Evolutionary conservation across 2,329 filamentous ascomycete species (phyloP).

Genomic region (Ascochyta clinopodiicola): DNA sequence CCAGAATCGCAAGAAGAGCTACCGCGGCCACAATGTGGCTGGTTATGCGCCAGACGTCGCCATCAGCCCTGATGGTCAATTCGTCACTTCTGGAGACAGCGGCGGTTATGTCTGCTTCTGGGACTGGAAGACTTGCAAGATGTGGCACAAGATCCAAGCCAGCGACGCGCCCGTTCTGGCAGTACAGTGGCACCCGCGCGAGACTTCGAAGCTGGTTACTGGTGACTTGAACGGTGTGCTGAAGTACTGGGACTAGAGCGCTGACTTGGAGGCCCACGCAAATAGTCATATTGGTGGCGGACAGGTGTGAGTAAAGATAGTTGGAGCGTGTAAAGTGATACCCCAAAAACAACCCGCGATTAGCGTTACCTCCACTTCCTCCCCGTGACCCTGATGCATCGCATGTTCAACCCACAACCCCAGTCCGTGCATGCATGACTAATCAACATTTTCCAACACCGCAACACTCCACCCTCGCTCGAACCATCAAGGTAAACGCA

Average conservation of each 20-base stretch:
- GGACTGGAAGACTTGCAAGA: slow-evolving; percentile 99
- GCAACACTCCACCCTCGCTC: slow-evolving; percentile 2
- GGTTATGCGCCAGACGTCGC: slow-evolving; percentile 91
- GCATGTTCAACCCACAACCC: neutral
- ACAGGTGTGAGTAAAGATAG: neutral
- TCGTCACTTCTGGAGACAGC: slow-evolving; percentile 84
- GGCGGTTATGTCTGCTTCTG: slow-evolving; percentile 93
- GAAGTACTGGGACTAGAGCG: slow-evolving; percentile 83
- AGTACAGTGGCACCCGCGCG: slow-evolving; percentile 95
- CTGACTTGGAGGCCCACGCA: too few relatives aligned
- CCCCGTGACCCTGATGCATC: neutral
- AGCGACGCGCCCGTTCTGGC: slow-evolving; percentile 83
- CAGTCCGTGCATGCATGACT: slow-evolving; percentile 3
- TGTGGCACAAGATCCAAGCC: slow-evolving; percentile 95
- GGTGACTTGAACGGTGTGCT: slow-evolving; percentile 89
- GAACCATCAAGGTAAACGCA: slow-evolving; percentile 11
- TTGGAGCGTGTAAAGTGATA: slow-evolving; percentile 1
- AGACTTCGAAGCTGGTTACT: slow-evolving; percentile 91
- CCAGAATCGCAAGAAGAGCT: slow-evolving; percentile 96
- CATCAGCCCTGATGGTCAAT: slow-evolving; percentile 89
- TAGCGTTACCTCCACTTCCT: neutral
- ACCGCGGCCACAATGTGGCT: slow-evolving; percentile 93
- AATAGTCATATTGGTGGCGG: neutral
- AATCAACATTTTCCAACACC: slow-evolving; percentile 11
- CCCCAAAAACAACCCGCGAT: neutral